Evolutionary conservation across 257 asterid genomes (phyloP), one percentile per base, ranked within the genome.

Genomic region (Cordia subcordata): DNA sequence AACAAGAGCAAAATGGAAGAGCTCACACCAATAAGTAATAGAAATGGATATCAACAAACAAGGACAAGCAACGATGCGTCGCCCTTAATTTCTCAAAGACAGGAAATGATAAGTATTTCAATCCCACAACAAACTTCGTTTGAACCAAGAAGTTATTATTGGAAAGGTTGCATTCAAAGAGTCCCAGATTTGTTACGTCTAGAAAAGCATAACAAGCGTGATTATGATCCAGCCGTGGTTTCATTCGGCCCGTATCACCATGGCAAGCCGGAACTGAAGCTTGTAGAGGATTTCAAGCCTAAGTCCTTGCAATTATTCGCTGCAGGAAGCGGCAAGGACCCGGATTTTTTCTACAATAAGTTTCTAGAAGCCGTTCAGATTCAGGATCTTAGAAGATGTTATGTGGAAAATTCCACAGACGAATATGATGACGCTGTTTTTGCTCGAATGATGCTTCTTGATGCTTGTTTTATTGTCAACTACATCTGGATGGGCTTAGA

Each of bases 171-270:
- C 16, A 57, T 57, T 4, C 32, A 35, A 37, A 57, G 37, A 38
- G 47, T 57, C 17, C 61, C 61, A 11, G n/a, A 46, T 15, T 10
- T 10, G 0, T 4, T 35, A 38, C 45, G 47, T 15, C 47, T 14
- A 21, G 16, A 53, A 20, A 20, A 27, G 27, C 6, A 62, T 20
- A 22, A 53, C 53, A 12, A 16, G 11, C 52, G 40, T 8, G 57
- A 55, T 8, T 70, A 64, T 23, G 71, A 64, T 19, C 71, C 75
- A 10, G 10, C 38, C 8, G 61, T 59, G 15, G 71, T 70, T 32
- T 70, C 71, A 1, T 50, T 70, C 0, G 76, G 76, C 17, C 76
- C 76, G 2, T 70, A 70, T 50, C 76, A 70, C 67, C 71, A 70
- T 20, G 71, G 71, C 33, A 59, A 59, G 10, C 10, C 39, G 4